Base-by-base conservation (phyloP, 495 filamentous ascomycete species). In the Pyronema domesticum region DNA sequence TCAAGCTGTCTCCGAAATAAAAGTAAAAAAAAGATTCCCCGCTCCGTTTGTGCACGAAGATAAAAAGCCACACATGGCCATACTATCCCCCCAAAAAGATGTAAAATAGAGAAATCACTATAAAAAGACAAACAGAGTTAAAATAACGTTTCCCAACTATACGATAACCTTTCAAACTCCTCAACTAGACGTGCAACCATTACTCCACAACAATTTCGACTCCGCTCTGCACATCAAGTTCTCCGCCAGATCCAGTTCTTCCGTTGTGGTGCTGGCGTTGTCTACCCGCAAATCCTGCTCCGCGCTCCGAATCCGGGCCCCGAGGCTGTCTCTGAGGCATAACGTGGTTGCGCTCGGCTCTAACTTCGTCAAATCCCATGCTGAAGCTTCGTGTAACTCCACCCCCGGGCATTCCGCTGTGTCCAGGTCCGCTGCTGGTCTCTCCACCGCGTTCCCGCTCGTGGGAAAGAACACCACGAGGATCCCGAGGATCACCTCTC, bases 401-500 rank as follows among this genome's bases (percentile, higher is more conserved):
- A 18, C 48, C 36, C 8, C 40, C 34, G 13, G 30, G 50, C 23
- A 54, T 33, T 46, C 39, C 40, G 30, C 37, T 44, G 57, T 56
- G 48, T 53, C 62, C 61, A 54, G 56, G 57, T 34, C 62, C 62
- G 14, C 50, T 58, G 52, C 54, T 54, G 48, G 53, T 64, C 51
- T 62, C 59, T 35, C 60, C 57, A 56, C 55, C 59, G 46, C 63
- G 59, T 37, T 66, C 63, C 54, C 58, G 57, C 36, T 65, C 63
- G 52, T 60, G 34, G 35, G 54, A 45, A 46, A 64, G 59, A 13
- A 65, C 55, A 58, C 62, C 58, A 51, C 58, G 55, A 58, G 58
- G 61, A 56, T 61, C 67, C 59, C 57, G 55, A 46, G 56, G 66
- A 49, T 75, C 74, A 11, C 52, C 52, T 53, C 77, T 78, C 65